Evolutionary conservation across 108 stramenopile genomes (phyloP).

Genomic region (Ochromonas danica): DNA sequence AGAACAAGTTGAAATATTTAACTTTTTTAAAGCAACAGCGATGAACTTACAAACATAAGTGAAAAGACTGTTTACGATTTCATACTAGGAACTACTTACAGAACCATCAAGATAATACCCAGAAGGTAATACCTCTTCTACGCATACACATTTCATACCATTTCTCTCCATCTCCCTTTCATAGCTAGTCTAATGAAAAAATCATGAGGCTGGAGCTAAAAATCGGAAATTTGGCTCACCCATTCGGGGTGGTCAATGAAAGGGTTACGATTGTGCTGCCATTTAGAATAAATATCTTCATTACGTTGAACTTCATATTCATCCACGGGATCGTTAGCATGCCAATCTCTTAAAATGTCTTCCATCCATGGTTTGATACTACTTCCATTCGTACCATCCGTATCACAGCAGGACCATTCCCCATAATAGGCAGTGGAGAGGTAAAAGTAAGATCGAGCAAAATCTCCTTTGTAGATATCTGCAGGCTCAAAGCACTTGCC

Average conservation of each 20-base stretch:
- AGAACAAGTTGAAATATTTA: no score
- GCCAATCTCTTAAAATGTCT: slow-evolving; percentile 65
- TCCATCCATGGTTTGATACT: slow-evolving; percentile 56
- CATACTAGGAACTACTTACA: no score
- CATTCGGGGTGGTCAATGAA: slow-evolving; percentile 74
- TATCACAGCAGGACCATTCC: slow-evolving; percentile 44
- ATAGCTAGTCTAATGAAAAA: no score
- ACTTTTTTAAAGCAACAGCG: no score
- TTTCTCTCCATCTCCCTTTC: no score
- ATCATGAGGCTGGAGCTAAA: no score
- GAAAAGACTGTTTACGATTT: no score
- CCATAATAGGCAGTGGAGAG: slow-evolving; percentile 68
- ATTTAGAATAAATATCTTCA: slow-evolving; percentile 58
- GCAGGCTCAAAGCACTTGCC: slow-evolving; percentile 42
- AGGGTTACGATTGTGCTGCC: slow-evolving; percentile 76
- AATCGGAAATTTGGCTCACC: slow-evolving; percentile 38
- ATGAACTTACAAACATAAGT: no score
- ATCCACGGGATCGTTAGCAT: slow-evolving; percentile 64
- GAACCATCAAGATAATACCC: no score
- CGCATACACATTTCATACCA: no score
- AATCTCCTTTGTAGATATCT: slow-evolving; percentile 61
- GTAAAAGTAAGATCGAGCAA: slow-evolving; percentile 72
- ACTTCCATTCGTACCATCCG: background rate
- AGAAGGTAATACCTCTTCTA: no score
- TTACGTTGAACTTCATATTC: slow-evolving; percentile 64